phyloP scores from a whole-genome alignment of 495 filamentous ascomycete species.

The Neurospora sp. region DNA sequence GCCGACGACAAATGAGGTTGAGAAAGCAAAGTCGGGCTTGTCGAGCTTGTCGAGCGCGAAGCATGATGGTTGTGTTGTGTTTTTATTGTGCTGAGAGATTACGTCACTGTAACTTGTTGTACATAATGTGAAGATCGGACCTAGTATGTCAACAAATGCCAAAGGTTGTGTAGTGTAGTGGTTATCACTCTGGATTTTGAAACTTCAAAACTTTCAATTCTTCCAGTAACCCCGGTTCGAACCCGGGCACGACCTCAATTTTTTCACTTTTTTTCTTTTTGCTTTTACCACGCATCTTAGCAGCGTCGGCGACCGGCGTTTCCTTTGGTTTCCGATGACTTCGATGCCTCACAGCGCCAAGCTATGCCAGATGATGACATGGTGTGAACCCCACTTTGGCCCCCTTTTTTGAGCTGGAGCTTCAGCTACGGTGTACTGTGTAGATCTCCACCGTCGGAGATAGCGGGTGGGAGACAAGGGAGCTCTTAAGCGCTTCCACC shows the following conservation, averaged over 20 bases:
- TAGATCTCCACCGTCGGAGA: not conserved
- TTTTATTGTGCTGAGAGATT: not conserved
- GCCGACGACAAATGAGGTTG: not conserved
- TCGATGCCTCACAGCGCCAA: not conserved
- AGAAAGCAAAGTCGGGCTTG: not conserved
- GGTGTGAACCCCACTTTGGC: not conserved
- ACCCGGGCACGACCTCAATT: not conserved
- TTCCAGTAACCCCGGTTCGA: not conserved
- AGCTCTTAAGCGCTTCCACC: not conserved
- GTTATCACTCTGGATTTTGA: conserved; percentile 1
- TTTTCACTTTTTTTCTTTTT: not conserved
- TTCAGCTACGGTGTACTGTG: not conserved
- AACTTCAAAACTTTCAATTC: not conserved
- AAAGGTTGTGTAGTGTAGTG: not conserved
- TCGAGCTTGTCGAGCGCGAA: not conserved
- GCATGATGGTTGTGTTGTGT: not conserved
- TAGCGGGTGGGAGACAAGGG: not conserved
- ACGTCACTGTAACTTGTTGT: not conserved
- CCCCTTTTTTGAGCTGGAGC: not conserved
- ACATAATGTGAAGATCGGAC: not conserved
- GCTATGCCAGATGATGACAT: not conserved
- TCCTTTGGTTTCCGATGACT: not conserved
- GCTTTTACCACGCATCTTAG: not conserved
- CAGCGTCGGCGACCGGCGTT: not conserved
- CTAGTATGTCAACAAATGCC: not conserved